Evolutionary conservation across 2,329 filamentous ascomycete genomes (phyloP).

Genomic region (Calonectria pseudoturangicola): DNA sequence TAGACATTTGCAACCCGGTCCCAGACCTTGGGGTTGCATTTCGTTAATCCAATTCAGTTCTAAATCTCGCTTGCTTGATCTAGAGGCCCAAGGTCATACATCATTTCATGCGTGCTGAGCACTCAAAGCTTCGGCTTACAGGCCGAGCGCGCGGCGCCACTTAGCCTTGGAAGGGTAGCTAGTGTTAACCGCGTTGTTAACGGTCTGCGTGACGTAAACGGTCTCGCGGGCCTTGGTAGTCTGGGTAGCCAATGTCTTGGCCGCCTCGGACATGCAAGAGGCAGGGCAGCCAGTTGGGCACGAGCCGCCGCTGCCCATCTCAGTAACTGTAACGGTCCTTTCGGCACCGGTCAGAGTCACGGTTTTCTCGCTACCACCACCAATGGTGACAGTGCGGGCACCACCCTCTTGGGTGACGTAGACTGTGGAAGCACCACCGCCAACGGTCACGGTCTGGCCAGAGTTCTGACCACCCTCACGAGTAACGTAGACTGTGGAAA

Average conservation of each 20-base stretch:
- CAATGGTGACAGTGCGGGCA: slow-evolving; percentile 33
- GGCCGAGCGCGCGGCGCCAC: slow-evolving; percentile 35
- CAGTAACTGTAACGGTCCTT: slow-evolving; percentile 29
- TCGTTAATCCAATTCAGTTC: slow-evolving; percentile 34
- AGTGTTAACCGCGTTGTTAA: slow-evolving; percentile 38
- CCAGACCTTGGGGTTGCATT: slow-evolving; percentile 28
- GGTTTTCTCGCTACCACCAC: slow-evolving; percentile 39
- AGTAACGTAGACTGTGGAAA: slow-evolving; percentile 31
- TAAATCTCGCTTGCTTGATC: slow-evolving; percentile 29
- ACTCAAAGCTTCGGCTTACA: slow-evolving; percentile 24
- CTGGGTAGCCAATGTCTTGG: slow-evolving; percentile 49
- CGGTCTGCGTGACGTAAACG: slow-evolving; percentile 52
- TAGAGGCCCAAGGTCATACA: slow-evolving; percentile 25
- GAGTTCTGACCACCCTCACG: neutral
- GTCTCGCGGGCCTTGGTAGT: slow-evolving; percentile 49
- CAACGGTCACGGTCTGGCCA: slow-evolving; percentile 24
- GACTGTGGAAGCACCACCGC: slow-evolving; percentile 13
- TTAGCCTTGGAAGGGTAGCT: slow-evolving; percentile 31
- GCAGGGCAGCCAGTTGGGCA: slow-evolving; percentile 21
- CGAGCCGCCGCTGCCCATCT: slow-evolving; percentile 21
- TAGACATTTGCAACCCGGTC: slow-evolving; percentile 31
- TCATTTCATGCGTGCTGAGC: slow-evolving; percentile 22
- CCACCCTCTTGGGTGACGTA: slow-evolving; percentile 43
- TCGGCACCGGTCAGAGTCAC: slow-evolving; percentile 31
- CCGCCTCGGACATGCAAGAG: slow-evolving; percentile 44